Conservation (phyloP, 176 grass and related monocot genomes). For the Chrysopogon serrulatus region DNA sequence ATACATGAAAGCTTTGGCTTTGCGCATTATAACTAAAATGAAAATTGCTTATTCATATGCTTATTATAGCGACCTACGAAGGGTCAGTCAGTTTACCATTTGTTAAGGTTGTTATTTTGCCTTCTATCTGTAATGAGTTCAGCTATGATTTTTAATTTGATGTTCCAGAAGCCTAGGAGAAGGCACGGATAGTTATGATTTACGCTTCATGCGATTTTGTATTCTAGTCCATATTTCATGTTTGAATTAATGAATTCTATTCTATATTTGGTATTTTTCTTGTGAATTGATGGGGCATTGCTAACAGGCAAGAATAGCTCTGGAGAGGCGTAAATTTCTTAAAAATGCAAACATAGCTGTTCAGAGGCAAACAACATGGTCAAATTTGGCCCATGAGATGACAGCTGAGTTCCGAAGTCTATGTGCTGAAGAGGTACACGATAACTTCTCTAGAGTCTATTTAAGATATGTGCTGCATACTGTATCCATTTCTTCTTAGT, state of each 20-base stretch:
- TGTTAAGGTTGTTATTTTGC: conserved; percentile 5
- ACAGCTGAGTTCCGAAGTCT: conserved; percentile 97
- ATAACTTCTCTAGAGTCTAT: conserved; percentile 27
- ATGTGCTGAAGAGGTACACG: conserved; percentile 94
- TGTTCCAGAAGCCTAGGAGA: neutral
- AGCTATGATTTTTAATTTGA: neutral
- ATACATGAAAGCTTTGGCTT: neutral
- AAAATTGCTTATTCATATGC: neutral
- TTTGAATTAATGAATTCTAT: neutral
- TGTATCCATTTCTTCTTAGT: conserved; percentile 18
- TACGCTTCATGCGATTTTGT: neutral
- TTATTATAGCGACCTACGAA: neutral
- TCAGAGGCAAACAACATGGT: conserved; percentile 89
- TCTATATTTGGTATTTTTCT: neutral
- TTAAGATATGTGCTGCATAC: conserved; percentile 7
- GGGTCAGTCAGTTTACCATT: neutral
- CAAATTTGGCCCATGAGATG: conserved; percentile 99
- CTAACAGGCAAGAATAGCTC: conserved; percentile 92
- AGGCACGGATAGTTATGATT: neutral
- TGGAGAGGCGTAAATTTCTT: conserved; percentile 94
- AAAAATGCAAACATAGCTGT: conserved; percentile 94
- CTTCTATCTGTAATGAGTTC: neutral
- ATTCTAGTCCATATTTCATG: neutral
- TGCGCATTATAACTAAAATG: neutral
- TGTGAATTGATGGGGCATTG: conserved; percentile 9